Conservation (phyloP, 2,329 filamentous ascomycete genomes). For the Aureobasidium mangrovei region DNA sequence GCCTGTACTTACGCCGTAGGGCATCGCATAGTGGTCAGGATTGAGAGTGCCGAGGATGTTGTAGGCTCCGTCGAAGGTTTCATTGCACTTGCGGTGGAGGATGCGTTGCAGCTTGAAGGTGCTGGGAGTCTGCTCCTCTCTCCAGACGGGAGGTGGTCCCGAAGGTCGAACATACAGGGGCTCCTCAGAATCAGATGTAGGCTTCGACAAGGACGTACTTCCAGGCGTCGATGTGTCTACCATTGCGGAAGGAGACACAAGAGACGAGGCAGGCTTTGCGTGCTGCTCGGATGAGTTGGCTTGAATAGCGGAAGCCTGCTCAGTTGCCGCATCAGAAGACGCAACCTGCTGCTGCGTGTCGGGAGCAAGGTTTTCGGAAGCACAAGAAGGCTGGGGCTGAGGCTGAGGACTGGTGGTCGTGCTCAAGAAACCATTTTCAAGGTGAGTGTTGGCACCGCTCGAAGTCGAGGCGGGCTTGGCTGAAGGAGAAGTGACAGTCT, state of each 20-base stretch:
- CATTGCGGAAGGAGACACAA: no score
- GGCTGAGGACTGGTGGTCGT: neutral
- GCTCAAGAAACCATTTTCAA: neutral
- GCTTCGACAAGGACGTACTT: no score
- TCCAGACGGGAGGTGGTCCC: constrained; percentile 7
- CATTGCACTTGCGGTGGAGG: neutral
- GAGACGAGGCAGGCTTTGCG: no score
- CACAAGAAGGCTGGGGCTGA: no score
- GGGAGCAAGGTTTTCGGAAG: no score
- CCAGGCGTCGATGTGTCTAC: no score
- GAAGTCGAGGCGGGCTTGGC: neutral
- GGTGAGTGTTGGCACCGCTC: neutral
- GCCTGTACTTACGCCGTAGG: constrained; percentile 4
- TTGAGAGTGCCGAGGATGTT: constrained; percentile 10
- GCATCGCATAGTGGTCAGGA: constrained; percentile 10
- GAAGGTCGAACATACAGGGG: neutral
- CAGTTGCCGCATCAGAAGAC: no score
- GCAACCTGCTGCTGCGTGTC: no score
- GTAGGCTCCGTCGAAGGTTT: constrained; percentile 27
- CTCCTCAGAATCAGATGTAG: neutral
- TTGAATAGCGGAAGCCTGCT: no score
- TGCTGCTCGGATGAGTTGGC: no score
- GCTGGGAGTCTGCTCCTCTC: neutral
- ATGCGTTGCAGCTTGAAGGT: constrained; percentile 10
- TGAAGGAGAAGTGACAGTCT: neutral